Evolutionary conservation across 1,284 basidiomycete species (phyloP).

Genomic region (Ganoderma lucidum): DNA sequence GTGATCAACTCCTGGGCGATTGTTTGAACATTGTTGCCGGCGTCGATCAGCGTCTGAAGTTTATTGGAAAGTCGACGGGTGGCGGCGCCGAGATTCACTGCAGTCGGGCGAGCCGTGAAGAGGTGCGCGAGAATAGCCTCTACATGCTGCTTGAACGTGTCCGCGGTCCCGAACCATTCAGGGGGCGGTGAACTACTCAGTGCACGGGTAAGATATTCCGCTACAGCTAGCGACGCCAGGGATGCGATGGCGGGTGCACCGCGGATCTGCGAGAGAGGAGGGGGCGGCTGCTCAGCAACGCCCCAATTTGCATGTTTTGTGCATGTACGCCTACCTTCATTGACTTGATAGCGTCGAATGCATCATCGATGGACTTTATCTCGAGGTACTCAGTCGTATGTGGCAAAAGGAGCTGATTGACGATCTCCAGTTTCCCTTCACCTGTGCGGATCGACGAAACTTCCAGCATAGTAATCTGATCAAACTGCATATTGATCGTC

Average conservation of each 20-base stretch:
- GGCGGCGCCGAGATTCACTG: constrained; percentile 90
- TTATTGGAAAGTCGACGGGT: constrained; percentile 71
- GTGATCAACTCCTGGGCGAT: constrained; percentile 68
- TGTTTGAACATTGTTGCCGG: constrained; percentile 51
- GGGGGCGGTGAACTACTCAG: constrained; percentile 53
- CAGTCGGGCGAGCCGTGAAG: constrained; percentile 89
- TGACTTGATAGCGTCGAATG: constrained; percentile 90
- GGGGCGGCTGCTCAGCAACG: constrained; percentile 8
- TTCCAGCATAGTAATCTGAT: constrained; percentile 24
- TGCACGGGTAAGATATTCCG: constrained; percentile 63
- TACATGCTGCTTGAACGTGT: constrained; percentile 60
- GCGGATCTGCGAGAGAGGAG: constrained; percentile 65
- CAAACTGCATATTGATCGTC: background rate
- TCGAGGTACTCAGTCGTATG: constrained; percentile 80
- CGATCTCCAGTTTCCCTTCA: constrained; percentile 78
- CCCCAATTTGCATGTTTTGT: background rate
- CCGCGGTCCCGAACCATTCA: constrained; percentile 57
- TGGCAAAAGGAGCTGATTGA: constrained; percentile 87
- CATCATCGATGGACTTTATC: constrained; percentile 79
- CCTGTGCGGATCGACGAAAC: constrained; percentile 73
- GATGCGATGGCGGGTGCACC: constrained; percentile 96
- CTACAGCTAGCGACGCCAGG: constrained; percentile 83
- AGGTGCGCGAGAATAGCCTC: constrained; percentile 73
- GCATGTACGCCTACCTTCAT: constrained; percentile 77
- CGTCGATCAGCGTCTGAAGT: constrained; percentile 50